Evolutionary conservation across 768 basidiomycete species (phyloP).

Genomic region (Rhodosporidiobolus sp.): DNA sequence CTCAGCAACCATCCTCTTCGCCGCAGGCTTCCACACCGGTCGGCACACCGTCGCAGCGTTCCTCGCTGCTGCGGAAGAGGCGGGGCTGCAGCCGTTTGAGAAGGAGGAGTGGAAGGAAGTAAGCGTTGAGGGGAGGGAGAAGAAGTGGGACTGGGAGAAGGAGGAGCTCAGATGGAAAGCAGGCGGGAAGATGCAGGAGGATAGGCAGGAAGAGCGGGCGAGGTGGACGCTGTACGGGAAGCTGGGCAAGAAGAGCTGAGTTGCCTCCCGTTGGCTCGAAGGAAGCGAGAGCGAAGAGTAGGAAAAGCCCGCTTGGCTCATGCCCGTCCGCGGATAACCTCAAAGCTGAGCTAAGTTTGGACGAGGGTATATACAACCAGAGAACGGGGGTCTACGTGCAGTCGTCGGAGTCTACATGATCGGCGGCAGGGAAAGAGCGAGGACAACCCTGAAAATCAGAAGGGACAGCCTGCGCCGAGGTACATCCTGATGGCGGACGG

Average conservation of each 20-base stretch:
- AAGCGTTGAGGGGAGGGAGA: slow-evolving; percentile 12
- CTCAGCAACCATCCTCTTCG: neutral
- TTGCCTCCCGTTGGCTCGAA: too few species aligned
- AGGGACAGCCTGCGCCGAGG: slow-evolving; percentile 48
- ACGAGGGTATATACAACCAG: too few species aligned
- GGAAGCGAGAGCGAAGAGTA: too few species aligned
- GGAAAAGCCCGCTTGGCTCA: too few species aligned
- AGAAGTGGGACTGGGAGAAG: neutral
- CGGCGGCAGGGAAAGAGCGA: too few species aligned
- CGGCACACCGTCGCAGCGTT: slow-evolving; percentile 4
- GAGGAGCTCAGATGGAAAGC: neutral
- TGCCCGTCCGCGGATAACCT: too few species aligned
- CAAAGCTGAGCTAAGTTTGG: too few species aligned
- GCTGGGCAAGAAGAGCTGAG: neutral
- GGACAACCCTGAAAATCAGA: slow-evolving; percentile 30
- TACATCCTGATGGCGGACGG: slow-evolving; percentile 47
- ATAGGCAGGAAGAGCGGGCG: slow-evolving; percentile 26
- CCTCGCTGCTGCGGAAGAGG: neutral
- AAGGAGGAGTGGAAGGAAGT: neutral
- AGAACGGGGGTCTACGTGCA: too few species aligned
- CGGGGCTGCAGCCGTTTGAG: neutral
- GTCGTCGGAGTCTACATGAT: too few species aligned
- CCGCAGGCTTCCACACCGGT: slow-evolving; percentile 17
- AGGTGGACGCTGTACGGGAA: slow-evolving; percentile 20
- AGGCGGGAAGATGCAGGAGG: neutral